Evolutionary conservation across 2,329 filamentous ascomycete genomes (phyloP).

Genomic region (Graphilbum fragrans): DNA sequence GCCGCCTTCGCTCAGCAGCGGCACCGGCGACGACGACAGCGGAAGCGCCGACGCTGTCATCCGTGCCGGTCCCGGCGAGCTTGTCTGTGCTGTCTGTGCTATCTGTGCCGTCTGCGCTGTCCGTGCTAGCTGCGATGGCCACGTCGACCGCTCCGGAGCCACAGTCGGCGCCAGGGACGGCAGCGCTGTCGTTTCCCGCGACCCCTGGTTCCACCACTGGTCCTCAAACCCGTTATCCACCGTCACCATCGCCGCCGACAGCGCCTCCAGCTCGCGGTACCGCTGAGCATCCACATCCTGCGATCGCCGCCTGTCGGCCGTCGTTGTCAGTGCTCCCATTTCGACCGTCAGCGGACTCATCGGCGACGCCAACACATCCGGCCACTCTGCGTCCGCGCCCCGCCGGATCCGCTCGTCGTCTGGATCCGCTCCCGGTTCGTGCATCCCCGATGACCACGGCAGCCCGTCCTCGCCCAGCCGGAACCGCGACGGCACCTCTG

Average conservation of each 20-base stretch:
- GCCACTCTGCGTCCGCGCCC: not conserved
- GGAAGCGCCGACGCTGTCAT: slow-evolving; percentile 3
- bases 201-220: slow-evolving; percentile 44
- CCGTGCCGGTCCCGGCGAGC: not conserved
- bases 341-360: slow-evolving; percentile 3
- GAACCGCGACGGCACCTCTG: slow-evolving; percentile 23
- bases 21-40: not conserved
- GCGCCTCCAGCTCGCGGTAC: slow-evolving; percentile 29
- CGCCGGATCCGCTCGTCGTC: slow-evolving; percentile 13
- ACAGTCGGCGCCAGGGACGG: slow-evolving; percentile 11
- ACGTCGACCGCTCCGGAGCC: too few relatives aligned
- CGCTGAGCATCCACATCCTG: slow-evolving; percentile 21
- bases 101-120: too few relatives aligned
- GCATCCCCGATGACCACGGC: slow-evolving; percentile 29
- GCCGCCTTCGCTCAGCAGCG: slow-evolving; percentile 5
- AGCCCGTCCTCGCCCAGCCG: slow-evolving; percentile 34
- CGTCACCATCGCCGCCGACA: slow-evolving; percentile 42
- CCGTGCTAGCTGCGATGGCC: too few relatives aligned
- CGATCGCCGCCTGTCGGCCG: slow-evolving; percentile 10
- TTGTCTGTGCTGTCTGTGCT: slow-evolving; percentile 12
- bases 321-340: not conserved
- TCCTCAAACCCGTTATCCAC: slow-evolving; percentile 46
- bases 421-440: slow-evolving; percentile 16
- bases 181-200: slow-evolving; percentile 15
- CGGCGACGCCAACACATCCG: slow-evolving; percentile 6